Evolutionary conservation across 331 rosid species (phyloP).

Genomic region (Quercus phellos): DNA sequence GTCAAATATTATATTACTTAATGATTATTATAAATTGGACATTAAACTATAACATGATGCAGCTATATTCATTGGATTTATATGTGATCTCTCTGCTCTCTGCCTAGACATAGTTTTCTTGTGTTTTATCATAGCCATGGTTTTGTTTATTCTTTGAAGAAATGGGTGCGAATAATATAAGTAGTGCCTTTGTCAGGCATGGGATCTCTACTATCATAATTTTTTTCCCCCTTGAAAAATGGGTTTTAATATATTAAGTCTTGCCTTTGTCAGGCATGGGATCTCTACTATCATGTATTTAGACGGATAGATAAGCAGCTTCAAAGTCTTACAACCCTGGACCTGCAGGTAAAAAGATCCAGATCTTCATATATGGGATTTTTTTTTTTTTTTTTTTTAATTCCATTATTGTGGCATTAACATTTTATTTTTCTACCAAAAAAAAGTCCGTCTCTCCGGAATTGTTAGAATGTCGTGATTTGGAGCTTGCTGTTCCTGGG

Average conservation of each 20-base stretch:
- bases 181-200: slow-evolving; percentile 57
- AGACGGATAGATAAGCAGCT: slow-evolving; percentile 96
- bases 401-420: slow-evolving; percentile 14
- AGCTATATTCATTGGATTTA: not conserved
- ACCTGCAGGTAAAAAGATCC: slow-evolving; percentile 65
- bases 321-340: slow-evolving; percentile 90
- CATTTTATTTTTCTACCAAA: slow-evolving; percentile 4
- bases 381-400: not conserved
- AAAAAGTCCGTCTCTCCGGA: slow-evolving; percentile 91
- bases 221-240: too few relatives aligned
- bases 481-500: slow-evolving; percentile 98
- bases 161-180: slow-evolving; percentile 6
- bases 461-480: slow-evolving; percentile 73
- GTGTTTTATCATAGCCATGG: not conserved
- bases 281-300: slow-evolving; percentile 93
- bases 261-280: slow-evolving; percentile 79
- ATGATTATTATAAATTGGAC: too few relatives aligned
- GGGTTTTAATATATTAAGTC: slow-evolving; percentile 14
- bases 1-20: too few relatives aligned
- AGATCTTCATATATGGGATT: not conserved
- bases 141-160: too few relatives aligned
- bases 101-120: not conserved
- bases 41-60: not conserved
- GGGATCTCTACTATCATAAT: slow-evolving; percentile 90
- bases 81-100: not conserved